These are phyloP conservation scores for Closterium sp. DNA, from an alignment of 139 green algal genomes.

Conservation along the genomic window DNA sequence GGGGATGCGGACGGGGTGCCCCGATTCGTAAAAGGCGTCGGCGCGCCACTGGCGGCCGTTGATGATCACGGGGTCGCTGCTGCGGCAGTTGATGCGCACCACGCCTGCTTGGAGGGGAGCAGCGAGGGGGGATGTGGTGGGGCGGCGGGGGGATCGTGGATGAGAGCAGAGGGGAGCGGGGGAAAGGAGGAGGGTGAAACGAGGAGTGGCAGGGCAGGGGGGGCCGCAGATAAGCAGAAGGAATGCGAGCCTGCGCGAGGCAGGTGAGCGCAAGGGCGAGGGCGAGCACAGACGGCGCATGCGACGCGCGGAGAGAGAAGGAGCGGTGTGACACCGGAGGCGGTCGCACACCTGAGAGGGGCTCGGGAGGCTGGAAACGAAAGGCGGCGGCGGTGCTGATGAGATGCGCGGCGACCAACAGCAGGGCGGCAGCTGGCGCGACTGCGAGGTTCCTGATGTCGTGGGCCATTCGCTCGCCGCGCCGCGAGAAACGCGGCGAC, in stretches of 20 bases:
- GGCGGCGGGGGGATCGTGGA: no score
- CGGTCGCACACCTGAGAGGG: no score
- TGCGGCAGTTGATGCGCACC: background rate
- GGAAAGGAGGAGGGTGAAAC: no score
- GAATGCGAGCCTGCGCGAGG: background rate
- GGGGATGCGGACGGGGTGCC: background rate
- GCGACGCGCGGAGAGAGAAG: background rate
- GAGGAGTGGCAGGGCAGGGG: no score
- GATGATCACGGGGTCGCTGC: background rate
- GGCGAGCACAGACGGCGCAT: background rate
- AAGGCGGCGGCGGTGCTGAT: background rate
- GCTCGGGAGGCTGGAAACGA: background rate
- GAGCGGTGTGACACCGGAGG: no score
- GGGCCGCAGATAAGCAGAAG: background rate
- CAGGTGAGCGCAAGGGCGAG: background rate
- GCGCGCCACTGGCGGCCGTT: background rate
- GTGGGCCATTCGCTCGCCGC: background rate
- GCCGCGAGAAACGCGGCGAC: background rate
- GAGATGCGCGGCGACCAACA: background rate
- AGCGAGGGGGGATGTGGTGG: no score
- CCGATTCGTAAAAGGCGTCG: background rate
- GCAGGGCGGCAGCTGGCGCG: background rate
- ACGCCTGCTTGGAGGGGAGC: background rate
- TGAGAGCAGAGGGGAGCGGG: no score
- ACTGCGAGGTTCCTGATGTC: no score